These are phyloP conservation scores for Crucibulum laeve DNA, from an alignment of 768 basidiomycete species.

Conservation along the genomic window DNA sequence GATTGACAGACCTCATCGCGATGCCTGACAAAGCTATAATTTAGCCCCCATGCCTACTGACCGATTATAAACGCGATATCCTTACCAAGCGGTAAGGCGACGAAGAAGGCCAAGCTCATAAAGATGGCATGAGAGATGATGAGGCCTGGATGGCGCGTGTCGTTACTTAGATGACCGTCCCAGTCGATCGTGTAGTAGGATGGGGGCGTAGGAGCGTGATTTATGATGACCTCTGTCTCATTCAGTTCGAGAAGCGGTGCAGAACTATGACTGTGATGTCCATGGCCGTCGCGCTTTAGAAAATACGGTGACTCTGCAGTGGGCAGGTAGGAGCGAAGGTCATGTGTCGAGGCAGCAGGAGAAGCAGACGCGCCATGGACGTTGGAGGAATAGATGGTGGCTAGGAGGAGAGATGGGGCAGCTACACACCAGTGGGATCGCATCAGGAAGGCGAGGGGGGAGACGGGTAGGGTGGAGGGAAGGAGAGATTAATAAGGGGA, in stretches of 20 bases:
- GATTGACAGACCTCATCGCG: constrained; percentile 72
- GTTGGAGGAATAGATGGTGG: too few relatives aligned
- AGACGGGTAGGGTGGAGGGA: constrained; percentile 1
- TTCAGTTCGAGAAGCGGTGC: constrained; percentile 62
- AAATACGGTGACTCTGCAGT: constrained; percentile 2
- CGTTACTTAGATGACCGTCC: constrained; percentile 41
- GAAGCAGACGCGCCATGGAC: too few relatives aligned
- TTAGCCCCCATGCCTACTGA: neutral
- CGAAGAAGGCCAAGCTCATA: constrained; percentile 81
- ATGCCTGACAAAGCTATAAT: constrained; percentile 47
- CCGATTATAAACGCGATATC: constrained; percentile 6
- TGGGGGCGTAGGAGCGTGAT: constrained; percentile 67
- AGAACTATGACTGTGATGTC: constrained; percentile 44
- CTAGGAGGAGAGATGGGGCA: neutral
- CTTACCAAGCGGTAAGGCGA: constrained; percentile 76
- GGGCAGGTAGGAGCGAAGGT: constrained; percentile 1
- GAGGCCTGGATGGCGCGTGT: constrained; percentile 55
- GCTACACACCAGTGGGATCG: constrained; percentile 6
- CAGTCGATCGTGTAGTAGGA: constrained; percentile 85
- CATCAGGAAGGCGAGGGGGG: constrained; percentile 8
- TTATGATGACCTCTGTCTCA: constrained; percentile 66
- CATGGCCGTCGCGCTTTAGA: constrained; percentile 30
- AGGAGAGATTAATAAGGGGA: constrained; percentile 2
- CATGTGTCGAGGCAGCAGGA: constrained; percentile 1
- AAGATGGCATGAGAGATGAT: constrained; percentile 71